phyloP scores from a whole-genome alignment of 148 eudicot species.

The Selenicereus undatus region DNA sequence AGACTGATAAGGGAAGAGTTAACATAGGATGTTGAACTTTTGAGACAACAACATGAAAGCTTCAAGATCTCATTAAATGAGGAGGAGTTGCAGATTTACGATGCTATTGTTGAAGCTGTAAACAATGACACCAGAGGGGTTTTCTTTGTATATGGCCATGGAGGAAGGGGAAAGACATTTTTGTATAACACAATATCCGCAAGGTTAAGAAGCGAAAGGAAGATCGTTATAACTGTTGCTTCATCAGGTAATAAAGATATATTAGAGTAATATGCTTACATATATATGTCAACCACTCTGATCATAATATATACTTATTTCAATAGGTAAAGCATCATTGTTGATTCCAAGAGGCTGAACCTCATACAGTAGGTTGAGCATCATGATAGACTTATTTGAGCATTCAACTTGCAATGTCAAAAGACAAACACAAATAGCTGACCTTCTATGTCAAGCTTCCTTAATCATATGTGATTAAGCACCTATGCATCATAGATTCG shows the following conservation, averaged over 20 bases:
- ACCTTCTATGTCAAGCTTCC: too few relatives aligned
- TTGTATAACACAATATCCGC: conserved; percentile 1
- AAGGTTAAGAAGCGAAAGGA: neutral
- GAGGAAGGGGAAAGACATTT: conserved; percentile 14
- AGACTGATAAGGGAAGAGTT: neutral
- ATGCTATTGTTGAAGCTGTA: neutral
- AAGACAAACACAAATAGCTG: too few relatives aligned
- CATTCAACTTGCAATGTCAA: too few relatives aligned
- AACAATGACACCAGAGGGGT: neutral
- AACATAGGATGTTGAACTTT: neutral
- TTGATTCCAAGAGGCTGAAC: conserved; percentile 9
- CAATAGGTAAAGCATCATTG: neutral
- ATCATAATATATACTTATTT: neutral
- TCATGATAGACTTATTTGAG: too few relatives aligned
- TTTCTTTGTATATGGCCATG: neutral
- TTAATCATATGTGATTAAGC: neutral
- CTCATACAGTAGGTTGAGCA: neutral
- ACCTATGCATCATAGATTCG: conserved; percentile 12
- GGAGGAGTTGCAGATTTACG: neutral
- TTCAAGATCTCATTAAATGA: neutral
- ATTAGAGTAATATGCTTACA: too few relatives aligned
- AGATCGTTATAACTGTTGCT: conserved; percentile 5
- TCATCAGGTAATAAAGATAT: neutral
- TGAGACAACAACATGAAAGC: neutral
- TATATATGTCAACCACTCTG: neutral